Percentiles rank a stretch among this genome's conserved stretches.
phyloP scores from a whole-genome alignment of 306 rosid species.

The Sindora glabra region DNA sequence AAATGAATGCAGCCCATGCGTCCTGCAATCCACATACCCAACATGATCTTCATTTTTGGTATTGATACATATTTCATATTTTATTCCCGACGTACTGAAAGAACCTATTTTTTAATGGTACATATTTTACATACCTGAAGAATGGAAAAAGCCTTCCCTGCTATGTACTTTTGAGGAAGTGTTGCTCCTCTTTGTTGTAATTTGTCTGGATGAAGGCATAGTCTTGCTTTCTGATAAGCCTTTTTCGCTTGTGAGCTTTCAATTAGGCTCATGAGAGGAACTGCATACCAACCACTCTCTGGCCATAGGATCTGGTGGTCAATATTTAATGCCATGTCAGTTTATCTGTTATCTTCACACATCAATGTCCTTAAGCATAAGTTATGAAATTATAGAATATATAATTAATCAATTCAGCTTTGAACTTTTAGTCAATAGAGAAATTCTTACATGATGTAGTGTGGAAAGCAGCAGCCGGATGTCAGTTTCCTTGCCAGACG shows the following conservation, averaged over 20 bases:
- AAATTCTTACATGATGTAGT: conserved; percentile 56
- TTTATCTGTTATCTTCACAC: background rate
- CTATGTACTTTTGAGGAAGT: conserved; percentile 54
- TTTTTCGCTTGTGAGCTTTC: conserved; percentile 68
- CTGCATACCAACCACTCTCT: conserved; percentile 66
- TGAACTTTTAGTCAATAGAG: background rate
- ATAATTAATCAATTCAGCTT: background rate
- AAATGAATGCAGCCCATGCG: conserved; percentile 79
- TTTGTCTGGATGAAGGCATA: conserved; percentile 87
- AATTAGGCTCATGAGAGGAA: conserved; percentile 47
- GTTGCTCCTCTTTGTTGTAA: conserved; percentile 94
- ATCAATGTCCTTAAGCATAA: background rate
- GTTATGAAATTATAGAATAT: background rate
- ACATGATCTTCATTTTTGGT: background rate
- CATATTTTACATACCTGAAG: conserved; percentile 58
- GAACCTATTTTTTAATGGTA: background rate
- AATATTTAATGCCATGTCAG: conserved; percentile 17
- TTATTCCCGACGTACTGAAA: background rate
- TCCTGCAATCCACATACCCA: conserved; percentile 43
- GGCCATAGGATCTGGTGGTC: conserved; percentile 59
- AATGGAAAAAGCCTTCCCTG: conserved; percentile 65
- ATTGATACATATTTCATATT: too few species aligned
- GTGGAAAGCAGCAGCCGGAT: conserved; percentile 75
- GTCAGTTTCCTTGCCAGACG: conserved; percentile 71
- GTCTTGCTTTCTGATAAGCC: conserved; percentile 85